Conservation (phyloP, 768 basidiomycete genomes). For the Gloeostereum incarnatum region DNA sequence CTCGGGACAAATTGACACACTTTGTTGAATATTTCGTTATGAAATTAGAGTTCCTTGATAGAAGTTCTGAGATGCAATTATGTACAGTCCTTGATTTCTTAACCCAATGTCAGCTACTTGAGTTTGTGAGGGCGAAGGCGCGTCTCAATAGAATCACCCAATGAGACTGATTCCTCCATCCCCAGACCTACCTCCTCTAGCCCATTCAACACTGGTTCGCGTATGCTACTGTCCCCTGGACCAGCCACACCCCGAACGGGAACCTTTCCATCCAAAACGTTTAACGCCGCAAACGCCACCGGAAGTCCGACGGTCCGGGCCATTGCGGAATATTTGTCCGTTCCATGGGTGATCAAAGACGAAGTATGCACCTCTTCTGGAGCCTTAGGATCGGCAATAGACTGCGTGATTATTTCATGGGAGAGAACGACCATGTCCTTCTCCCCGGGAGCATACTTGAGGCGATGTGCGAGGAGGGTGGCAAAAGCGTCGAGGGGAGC, state of each 20-base stretch:
- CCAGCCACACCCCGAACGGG: constrained; percentile 54
- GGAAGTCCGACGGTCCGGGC: constrained; percentile 85
- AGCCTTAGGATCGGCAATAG: constrained; percentile 1
- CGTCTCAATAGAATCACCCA: too few relatives aligned
- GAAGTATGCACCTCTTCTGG: constrained; percentile 55
- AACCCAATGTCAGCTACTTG: too few relatives aligned
- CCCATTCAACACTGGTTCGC: constrained; percentile 48
- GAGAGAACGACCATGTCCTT: constrained; percentile 82
- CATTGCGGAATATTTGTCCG: constrained; percentile 65
- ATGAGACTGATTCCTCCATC: too few relatives aligned
- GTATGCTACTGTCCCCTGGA: constrained; percentile 55
- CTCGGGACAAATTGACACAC: too few relatives aligned
- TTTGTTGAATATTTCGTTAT: too few relatives aligned
- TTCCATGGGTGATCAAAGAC: constrained; percentile 53
- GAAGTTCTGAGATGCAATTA: too few relatives aligned
- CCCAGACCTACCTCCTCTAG: constrained; percentile 45
- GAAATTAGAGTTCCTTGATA: too few relatives aligned
- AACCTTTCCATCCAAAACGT: constrained; percentile 55
- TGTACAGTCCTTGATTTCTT: too few relatives aligned
- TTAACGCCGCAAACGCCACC: constrained; percentile 72
- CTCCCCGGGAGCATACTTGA: constrained; percentile 62
- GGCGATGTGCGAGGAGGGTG: constrained; percentile 55
- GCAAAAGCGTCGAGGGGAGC: constrained; percentile 72
- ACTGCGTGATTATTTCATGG: constrained; percentile 58
- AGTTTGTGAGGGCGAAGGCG: too few relatives aligned